phyloP scores from a whole-genome alignment of 129 eudicot species.

The Chrysanthemum makinoi region DNA sequence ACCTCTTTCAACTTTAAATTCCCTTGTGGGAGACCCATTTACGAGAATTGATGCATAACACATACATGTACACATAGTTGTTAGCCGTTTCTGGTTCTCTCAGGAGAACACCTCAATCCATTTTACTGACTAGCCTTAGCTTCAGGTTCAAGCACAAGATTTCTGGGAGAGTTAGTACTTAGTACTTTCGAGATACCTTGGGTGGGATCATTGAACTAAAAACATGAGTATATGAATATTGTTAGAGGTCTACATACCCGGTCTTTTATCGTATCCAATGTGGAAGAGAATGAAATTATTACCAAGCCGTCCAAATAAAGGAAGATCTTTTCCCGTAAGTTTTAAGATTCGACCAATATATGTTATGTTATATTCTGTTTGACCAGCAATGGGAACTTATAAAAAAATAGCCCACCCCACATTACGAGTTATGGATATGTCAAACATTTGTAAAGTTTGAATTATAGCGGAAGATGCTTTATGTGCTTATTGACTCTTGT shows the following conservation, averaged over 20 bases:
- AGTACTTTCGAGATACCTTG: too few species aligned
- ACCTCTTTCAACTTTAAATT: too few species aligned
- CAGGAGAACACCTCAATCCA: too few species aligned
- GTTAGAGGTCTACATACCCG: neutral
- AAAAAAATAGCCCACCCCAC: slow-evolving; percentile 19
- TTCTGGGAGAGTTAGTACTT: too few species aligned
- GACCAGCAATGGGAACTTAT: slow-evolving; percentile 28
- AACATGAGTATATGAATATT: neutral
- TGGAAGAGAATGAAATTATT: neutral
- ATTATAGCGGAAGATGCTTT: slow-evolving; percentile 18
- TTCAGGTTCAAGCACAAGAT: too few species aligned
- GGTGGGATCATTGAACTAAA: too few species aligned
- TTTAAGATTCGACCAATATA: slow-evolving; percentile 1
- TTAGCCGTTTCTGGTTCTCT: too few species aligned
- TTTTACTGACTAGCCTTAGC: too few species aligned
- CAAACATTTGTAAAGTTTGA: slow-evolving; percentile 23
- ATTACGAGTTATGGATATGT: slow-evolving; percentile 32
- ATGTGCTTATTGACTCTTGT: slow-evolving; percentile 1
- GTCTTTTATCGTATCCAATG: neutral
- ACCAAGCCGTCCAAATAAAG: slow-evolving; percentile 2
- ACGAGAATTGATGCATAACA: too few species aligned
- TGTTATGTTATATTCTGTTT: slow-evolving; percentile 6
- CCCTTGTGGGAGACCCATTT: too few species aligned
- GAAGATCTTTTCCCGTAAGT: slow-evolving; percentile 6
- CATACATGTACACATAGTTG: too few species aligned